Evolutionary conservation across 2,329 filamentous ascomycete species (phyloP).

Genomic region (Neofusicoccum cordaticola): DNA sequence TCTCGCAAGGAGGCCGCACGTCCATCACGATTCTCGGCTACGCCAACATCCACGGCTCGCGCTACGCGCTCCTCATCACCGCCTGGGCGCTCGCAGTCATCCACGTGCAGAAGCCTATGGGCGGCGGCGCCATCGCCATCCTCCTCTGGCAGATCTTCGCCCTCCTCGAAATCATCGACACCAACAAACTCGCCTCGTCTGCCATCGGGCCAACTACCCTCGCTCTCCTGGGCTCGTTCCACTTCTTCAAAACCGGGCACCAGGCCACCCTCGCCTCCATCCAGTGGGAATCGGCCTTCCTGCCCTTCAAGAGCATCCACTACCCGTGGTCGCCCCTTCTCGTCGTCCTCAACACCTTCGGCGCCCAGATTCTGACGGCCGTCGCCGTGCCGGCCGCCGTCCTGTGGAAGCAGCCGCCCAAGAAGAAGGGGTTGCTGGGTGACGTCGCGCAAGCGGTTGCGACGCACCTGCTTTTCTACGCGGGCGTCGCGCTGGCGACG

Average conservation of each 20-base stretch:
- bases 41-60: slow-evolving; percentile 86
- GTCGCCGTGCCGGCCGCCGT: slow-evolving; percentile 75
- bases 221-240: slow-evolving; percentile 84
- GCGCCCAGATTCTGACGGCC: slow-evolving; percentile 79
- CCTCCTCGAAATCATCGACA: slow-evolving; percentile 62
- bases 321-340: slow-evolving; percentile 89
- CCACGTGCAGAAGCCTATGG: slow-evolving; percentile 91
- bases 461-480: slow-evolving; percentile 78
- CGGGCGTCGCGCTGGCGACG: slow-evolving; percentile 77
- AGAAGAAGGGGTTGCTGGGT: slow-evolving; percentile 62
- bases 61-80: slow-evolving; percentile 79
- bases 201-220: slow-evolving; percentile 82
- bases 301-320: slow-evolving; percentile 74
- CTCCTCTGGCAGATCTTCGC: slow-evolving; percentile 88
- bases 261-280: slow-evolving; percentile 84
- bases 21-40: slow-evolving; percentile 81
- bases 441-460: slow-evolving; percentile 68
- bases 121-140: slow-evolving; percentile 76
- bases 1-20: slow-evolving; percentile 26
- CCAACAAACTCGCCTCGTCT: slow-evolving; percentile 52
- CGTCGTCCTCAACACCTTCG: slow-evolving; percentile 82
- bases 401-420: slow-evolving; percentile 85
- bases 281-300: slow-evolving; percentile 95
- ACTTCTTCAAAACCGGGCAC: slow-evolving; percentile 98
- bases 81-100: slow-evolving; percentile 75